A percentile compares a stretch with the other conserved stretches of the same genome.
Evolutionary conservation across 257 asterid species (phyloP).

Genomic region (Mentha longifolia): DNA sequence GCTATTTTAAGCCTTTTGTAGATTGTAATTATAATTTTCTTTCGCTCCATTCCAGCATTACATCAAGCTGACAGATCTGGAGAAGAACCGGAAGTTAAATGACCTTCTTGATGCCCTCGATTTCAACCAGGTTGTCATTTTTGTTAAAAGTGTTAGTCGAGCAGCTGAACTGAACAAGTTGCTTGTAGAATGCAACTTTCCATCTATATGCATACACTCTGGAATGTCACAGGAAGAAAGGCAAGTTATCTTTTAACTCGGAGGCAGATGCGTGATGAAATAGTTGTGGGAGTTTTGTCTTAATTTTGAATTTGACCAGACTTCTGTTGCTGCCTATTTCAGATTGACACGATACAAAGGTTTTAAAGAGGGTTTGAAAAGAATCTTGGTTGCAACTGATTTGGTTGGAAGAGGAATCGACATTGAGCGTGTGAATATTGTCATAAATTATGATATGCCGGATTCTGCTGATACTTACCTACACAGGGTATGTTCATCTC

Average conservation of each 20-base stretch:
- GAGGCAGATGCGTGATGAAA: not conserved
- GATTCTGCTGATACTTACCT: slow-evolving; percentile 86
- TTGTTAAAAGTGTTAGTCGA: slow-evolving; percentile 69
- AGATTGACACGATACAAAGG: slow-evolving; percentile 79
- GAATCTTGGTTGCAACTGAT: slow-evolving; percentile 86
- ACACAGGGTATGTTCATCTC: slow-evolving; percentile 59
- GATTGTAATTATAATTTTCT: not conserved
- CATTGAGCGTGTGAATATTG: slow-evolving; percentile 82
- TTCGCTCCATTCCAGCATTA: slow-evolving; percentile 56
- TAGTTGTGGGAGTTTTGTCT: not conserved
- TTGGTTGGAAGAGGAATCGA: slow-evolving; percentile 87
- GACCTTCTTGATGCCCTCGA: slow-evolving; percentile 88
- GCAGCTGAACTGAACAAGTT: slow-evolving; percentile 81
- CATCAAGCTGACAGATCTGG: slow-evolving; percentile 77
- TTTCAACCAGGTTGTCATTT: slow-evolving; percentile 83
- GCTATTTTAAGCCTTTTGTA: not conserved
- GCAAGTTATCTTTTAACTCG: slow-evolving; percentile 30
- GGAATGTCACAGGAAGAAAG: slow-evolving; percentile 94
- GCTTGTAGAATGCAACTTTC: slow-evolving; percentile 80
- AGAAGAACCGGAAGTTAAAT: slow-evolving; percentile 81
- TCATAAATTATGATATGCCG: slow-evolving; percentile 85
- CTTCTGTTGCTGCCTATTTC: slow-evolving; percentile 23
- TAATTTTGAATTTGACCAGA: not conserved
- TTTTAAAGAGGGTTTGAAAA: slow-evolving; percentile 82
- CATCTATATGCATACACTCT: slow-evolving; percentile 89